phyloP scores from a whole-genome alignment of 1,284 basidiomycete species.

The Volvariella surrecta region DNA sequence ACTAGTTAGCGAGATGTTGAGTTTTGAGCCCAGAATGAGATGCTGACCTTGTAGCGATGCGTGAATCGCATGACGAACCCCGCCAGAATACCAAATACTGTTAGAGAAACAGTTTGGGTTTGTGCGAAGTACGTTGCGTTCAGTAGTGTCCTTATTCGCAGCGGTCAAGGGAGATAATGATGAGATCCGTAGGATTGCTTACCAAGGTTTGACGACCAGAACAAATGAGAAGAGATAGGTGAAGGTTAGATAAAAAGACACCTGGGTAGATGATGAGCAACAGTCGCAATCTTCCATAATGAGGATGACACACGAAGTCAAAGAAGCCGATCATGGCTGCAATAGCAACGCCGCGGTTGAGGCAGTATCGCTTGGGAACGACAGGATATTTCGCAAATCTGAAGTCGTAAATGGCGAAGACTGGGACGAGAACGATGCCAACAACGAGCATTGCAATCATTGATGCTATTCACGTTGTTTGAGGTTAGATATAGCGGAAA shows the following conservation, averaged over 20 bases:
- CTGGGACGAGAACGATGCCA: conserved; percentile 35
- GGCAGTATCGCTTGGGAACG: conserved; percentile 45
- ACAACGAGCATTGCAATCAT: conserved; percentile 50
- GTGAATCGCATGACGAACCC: conserved; percentile 48
- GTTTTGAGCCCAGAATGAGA: background rate
- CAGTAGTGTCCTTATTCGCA: conserved; percentile 33
- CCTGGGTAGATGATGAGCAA: conserved; percentile 20
- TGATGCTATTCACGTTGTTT: conserved; percentile 39
- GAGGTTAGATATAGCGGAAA: background rate
- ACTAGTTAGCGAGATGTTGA: background rate
- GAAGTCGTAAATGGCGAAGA: conserved; percentile 41
- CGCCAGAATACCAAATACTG: conserved; percentile 55
- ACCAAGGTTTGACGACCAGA: conserved; percentile 53
- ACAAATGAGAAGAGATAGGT: conserved; percentile 58
- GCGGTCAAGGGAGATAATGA: background rate
- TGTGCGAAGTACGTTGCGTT: conserved; percentile 47
- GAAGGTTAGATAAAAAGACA: conserved; percentile 55
- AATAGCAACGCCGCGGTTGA: conserved; percentile 50
- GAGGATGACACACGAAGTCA: conserved; percentile 44
- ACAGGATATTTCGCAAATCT: conserved; percentile 42
- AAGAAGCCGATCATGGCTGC: conserved; percentile 61
- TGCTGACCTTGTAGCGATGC: conserved; percentile 41
- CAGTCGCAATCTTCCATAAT: too few relatives aligned
- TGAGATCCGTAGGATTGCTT: conserved; percentile 5
- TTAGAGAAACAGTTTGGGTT: conserved; percentile 53